Evolutionary conservation across 805 yeast genomes (phyloP), one percentile per base, ranked within the genome.

Genomic region (Pichia phayaonensis): DNA sequence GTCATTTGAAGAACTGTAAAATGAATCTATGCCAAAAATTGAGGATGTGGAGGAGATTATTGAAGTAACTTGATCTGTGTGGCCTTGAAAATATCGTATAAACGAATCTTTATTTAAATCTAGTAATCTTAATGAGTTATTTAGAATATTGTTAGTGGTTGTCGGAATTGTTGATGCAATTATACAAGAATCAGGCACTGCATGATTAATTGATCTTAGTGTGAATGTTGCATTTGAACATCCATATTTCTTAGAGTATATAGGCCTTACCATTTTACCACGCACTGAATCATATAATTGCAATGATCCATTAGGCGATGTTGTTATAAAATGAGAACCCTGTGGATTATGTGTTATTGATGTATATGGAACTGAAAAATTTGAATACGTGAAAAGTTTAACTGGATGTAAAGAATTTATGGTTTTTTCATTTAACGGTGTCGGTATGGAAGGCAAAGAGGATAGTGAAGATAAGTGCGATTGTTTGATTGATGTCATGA

Each of bases 191-290:
- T 83, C 81, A 21, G 62, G 60, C 1, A 46, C 31, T 2, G 61
- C 46, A 50, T 77, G 74, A 43, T 81, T 82, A 42, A 77, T 75
- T 60, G 85, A 95, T 20, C 51, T 26, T 16, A 48, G 20, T 1
- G 96, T 82, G 65, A 94, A 94, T 44, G 81, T 74, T 2, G 96
- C 97, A 39, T 87, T 68, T 61, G 88, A 90, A 51, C 90, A 86
- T 1, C 99, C 99, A 59, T 94, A 94, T 62, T 94, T 94, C 68
- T 90, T 90, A 27, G 94, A 83, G 52, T 79, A 83, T 10, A 87
- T 76, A 4, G 89, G 79, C 58, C 83, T 86, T 42, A 75, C 59
- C 54, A 81, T 85, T 48, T 76, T 72, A 7, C 97, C 97, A 53
- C 76, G 75, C 34, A 77, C 69, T 20, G 77, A 71, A 67, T 92